Conservation (phyloP, 768 basidiomycete species). For the Lactifluus rugatus region DNA sequence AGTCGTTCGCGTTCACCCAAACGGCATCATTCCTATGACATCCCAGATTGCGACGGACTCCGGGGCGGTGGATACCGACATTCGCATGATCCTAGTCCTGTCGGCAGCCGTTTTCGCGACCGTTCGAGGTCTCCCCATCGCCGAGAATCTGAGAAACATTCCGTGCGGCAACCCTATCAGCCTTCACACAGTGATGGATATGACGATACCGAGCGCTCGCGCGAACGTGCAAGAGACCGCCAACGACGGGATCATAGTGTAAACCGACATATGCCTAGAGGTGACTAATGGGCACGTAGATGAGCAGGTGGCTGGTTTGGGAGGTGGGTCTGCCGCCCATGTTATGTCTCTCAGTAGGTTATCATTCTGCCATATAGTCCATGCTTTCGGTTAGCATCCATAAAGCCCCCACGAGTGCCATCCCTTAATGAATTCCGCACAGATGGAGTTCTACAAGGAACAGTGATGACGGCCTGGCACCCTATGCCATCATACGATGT, state of each 20-base stretch:
- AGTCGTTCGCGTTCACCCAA: slow-evolving; percentile 10
- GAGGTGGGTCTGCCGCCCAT: background rate
- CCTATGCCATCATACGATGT: background rate
- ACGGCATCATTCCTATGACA: background rate
- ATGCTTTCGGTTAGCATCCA: background rate
- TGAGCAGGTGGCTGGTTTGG: background rate
- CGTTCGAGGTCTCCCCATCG: slow-evolving; percentile 21
- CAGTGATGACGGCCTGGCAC: background rate
- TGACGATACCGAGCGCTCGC: slow-evolving; percentile 27
- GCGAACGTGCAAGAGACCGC: slow-evolving; percentile 37
- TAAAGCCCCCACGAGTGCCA: background rate
- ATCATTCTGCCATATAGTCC: background rate
- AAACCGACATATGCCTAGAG: slow-evolving; percentile 17
- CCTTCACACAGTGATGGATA: slow-evolving; percentile 23
- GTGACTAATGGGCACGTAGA: background rate
- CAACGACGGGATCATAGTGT: slow-evolving; percentile 36
- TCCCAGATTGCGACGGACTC: background rate
- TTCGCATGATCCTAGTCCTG: slow-evolving; percentile 20
- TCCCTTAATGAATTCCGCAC: background rate
- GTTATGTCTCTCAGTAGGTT: background rate
- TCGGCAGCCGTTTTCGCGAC: slow-evolving; percentile 6
- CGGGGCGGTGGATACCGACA: background rate
- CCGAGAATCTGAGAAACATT: slow-evolving; percentile 10
- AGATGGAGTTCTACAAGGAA: background rate
- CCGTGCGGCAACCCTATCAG: background rate